Evolutionary conservation across 1,284 basidiomycete species (phyloP), one percentile per base, ranked within the genome.

Genomic region (Leccinum subspadiceum): DNA sequence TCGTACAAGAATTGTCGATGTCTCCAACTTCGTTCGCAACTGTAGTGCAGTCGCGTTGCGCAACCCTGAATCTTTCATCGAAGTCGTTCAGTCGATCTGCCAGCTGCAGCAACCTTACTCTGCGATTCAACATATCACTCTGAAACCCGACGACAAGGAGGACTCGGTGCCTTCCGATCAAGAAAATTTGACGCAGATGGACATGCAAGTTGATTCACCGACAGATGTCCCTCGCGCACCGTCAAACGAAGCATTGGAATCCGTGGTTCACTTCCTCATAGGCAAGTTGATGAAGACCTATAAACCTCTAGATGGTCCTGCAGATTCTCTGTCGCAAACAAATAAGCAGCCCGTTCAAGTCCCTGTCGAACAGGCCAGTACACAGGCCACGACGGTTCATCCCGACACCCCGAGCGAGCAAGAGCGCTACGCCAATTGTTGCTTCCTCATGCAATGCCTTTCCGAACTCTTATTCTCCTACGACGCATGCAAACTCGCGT

Each of bases 381-480:
- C 61, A 12, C 61, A 72, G 33, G 49, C 68, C 2, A 37, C 56
- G 5, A 46, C 57, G 17, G 54, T 57, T 17, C 35, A 55, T 10
- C 37, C 64, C 8, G 63, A 64, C 37, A 50, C 54, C 7, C 44
- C 62, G 35, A 60, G 61, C 54, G 66, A 70, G 33, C 65, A 78
- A 57, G 80, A 84, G 59, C 78, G 76, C 37, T 76, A 77, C 56
- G 76, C 88, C 62, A 96, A 96, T 70, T 80, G 85, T 12, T 92
- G 89, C 68, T 94, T 98, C 78, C 76, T 98, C 62, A 92, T 98
- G 86, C 93, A 96, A 70, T 89, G 89, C 64, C 79, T 98, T 53
- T 93, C 94, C 1, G 96, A 99, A 77, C 80, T 98, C 2, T 77
- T 97, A 2, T 95, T 96, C 60, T 98, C 95, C 15, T 99, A 99